Evolutionary conservation across 2,329 filamentous ascomycete genomes (phyloP).

Genomic region (Elsinoe arachidis): DNA sequence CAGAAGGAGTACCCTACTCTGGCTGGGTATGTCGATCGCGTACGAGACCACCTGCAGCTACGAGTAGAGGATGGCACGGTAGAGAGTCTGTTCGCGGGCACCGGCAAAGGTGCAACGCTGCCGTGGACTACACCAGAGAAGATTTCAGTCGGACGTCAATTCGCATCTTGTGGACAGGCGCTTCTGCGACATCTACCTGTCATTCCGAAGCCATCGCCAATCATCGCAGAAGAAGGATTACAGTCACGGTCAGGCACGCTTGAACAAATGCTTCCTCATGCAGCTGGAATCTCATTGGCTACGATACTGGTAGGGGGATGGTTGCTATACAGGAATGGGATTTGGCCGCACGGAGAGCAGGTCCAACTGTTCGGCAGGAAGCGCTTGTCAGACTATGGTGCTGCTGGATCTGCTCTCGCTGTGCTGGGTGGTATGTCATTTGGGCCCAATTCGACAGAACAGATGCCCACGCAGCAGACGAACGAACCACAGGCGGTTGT

Average conservation of each 20-base stretch:
- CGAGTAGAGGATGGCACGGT: constrained; percentile 20
- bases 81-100: constrained; percentile 13
- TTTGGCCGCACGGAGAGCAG: constrained; percentile 27
- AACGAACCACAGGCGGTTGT: neutral
- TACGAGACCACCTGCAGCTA: constrained; percentile 17
- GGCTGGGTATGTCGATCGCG: constrained; percentile 29
- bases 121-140: constrained; percentile 20
- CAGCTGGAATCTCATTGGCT: constrained; percentile 7
- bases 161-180: constrained; percentile 7
- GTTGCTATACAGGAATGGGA: constrained; percentile 14
- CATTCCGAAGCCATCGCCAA: constrained; percentile 7
- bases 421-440: constrained; percentile 15
- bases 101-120: constrained; percentile 16
- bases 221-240: neutral
- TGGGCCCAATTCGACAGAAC: neutral
- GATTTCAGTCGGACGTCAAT: constrained; percentile 9
- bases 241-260: neutral
- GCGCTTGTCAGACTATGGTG: constrained; percentile 27
- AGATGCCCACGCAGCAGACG: neutral
- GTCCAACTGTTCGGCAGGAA: constrained; percentile 29
- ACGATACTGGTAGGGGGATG: constrained; percentile 12
- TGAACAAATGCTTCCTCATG: constrained; percentile 8
- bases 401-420: constrained; percentile 28
- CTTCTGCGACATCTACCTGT: constrained; percentile 9
- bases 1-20: constrained; percentile 38